Conservation (phyloP, 2,329 filamentous ascomycete genomes). For the Colletotrichum tanaceti region DNA sequence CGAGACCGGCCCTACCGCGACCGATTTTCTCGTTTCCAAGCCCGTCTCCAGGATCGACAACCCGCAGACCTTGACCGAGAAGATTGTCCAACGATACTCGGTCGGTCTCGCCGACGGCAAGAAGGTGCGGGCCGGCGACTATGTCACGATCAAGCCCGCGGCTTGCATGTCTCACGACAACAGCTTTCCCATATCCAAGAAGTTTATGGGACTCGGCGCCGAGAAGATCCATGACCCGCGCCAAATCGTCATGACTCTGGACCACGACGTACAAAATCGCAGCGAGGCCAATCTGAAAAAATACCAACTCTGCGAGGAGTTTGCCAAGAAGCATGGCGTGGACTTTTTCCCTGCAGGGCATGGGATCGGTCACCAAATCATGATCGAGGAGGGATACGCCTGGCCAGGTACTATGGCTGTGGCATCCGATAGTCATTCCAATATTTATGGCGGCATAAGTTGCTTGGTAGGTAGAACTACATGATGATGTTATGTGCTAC, state of each 20-base stretch:
- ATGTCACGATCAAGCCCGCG: conserved; percentile 75
- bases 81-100: conserved; percentile 87
- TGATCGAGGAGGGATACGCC: conserved; percentile 84
- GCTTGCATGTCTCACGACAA: conserved; percentile 91
- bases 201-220: conserved; percentile 85
- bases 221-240: conserved; percentile 75
- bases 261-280: conserved; percentile 91
- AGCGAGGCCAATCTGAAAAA: conserved; percentile 83
- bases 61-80: conserved; percentile 88
- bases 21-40: conserved; percentile 64
- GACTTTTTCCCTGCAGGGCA: conserved; percentile 80
- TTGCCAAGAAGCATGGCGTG: conserved; percentile 82
- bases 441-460: conserved; percentile 85
- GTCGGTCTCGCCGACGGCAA: conserved; percentile 82
- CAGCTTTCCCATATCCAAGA: conserved; percentile 77
- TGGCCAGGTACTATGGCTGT: conserved; percentile 90
- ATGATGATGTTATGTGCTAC: no score
- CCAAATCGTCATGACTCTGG: conserved; percentile 85
- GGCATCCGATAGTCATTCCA: conserved; percentile 81
- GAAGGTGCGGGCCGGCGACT: conserved; percentile 82
- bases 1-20: conserved; percentile 62
- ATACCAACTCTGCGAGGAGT: conserved; percentile 83
- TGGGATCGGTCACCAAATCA: conserved; percentile 89
- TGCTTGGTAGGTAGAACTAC: no score
- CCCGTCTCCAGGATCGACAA: conserved; percentile 50